Base-by-base conservation (phyloP, 2,329 filamentous ascomycete genomes). In the Colletotrichum sidae region DNA sequence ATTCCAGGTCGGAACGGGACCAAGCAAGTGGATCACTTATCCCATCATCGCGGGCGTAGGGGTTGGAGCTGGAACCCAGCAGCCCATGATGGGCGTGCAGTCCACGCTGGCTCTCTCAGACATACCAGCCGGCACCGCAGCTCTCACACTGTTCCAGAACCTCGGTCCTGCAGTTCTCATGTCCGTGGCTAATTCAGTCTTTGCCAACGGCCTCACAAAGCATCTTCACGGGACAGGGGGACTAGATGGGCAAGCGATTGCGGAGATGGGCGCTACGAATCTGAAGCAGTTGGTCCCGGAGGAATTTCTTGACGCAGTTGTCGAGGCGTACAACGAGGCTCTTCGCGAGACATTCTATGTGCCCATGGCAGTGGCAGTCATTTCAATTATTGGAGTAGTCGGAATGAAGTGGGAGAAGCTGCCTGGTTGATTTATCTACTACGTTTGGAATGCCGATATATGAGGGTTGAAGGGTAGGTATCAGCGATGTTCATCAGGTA, bases 331-430 rank as follows among this genome's bases (percentile, higher is more conserved):
- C 76, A 91, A 86, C 68, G 77, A 85, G 57, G 86, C 86, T 0
- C 86, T 90, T 69, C 88, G 89, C 70, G 88, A 90, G 8, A 81
- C 83, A 3, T 85, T 88, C 42, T 88, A 85, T 6, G 80, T 89
- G 67, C 82, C 83, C 8, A 80, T 83, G 33, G 73, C 89, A 6
- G 83, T 50, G 10, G 61, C 56, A 3, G 56, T 60, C 6, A 46
- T 65, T 39, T 65, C 61, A 4, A 51, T 60, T 17, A 33, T 60
- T 9, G 61, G 61, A 2, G 56, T 55, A 10, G 10, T 65, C 8
- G 61, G 61, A n/a, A 65, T 65, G 61, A 65, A 65, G 5, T 60
- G 61, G 61, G 45, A 65, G 17, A 65, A 60, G 13, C 9, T 65
- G 8, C 61, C 61, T 25, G 55, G 34, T n/a, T 63, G 11, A 46